These are phyloP conservation scores for Epichloe sylvatica DNA, from an alignment of 2,329 filamentous ascomycete genomes.

Conservation along the genomic window DNA sequence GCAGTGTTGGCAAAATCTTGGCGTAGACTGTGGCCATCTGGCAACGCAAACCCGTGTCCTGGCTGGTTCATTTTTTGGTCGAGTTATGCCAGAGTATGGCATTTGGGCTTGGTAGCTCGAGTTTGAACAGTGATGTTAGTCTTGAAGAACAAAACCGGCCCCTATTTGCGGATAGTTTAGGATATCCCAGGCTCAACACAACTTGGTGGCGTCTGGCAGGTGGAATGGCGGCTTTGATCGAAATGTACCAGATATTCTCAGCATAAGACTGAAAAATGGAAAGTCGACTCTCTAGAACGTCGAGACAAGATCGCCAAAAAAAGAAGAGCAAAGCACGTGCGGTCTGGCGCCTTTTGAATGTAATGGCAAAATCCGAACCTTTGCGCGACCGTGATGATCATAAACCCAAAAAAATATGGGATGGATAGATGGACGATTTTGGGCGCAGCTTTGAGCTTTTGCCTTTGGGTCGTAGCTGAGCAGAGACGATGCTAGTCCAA, in stretches of 20 bases:
- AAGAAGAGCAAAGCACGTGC: neutral
- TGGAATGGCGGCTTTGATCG: neutral
- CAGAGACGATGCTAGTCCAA: neutral
- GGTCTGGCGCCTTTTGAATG: neutral
- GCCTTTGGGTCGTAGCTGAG: neutral
- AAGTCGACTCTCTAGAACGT: neutral
- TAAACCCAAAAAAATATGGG: neutral
- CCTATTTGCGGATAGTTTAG: no score
- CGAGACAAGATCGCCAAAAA: neutral
- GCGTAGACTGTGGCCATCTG: slow-evolving; percentile 12
- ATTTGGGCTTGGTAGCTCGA: neutral
- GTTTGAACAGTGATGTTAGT: neutral
- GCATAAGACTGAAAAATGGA: neutral
- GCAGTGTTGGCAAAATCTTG: slow-evolving; percentile 10
- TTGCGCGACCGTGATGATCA: neutral
- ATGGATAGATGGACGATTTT: neutral
- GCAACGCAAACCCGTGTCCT: slow-evolving; percentile 13
- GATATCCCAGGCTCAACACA: neutral
- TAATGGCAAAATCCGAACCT: neutral
- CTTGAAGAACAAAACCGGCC: no score
- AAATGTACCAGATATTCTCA: neutral
- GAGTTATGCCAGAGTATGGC: neutral
- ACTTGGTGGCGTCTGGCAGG: neutral
- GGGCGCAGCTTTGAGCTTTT: neutral
- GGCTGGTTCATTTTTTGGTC: slow-evolving; percentile 17